These are phyloP conservation scores for Chlorella sp. DNA, from an alignment of 139 green algal genomes.

Conservation along the genomic window DNA sequence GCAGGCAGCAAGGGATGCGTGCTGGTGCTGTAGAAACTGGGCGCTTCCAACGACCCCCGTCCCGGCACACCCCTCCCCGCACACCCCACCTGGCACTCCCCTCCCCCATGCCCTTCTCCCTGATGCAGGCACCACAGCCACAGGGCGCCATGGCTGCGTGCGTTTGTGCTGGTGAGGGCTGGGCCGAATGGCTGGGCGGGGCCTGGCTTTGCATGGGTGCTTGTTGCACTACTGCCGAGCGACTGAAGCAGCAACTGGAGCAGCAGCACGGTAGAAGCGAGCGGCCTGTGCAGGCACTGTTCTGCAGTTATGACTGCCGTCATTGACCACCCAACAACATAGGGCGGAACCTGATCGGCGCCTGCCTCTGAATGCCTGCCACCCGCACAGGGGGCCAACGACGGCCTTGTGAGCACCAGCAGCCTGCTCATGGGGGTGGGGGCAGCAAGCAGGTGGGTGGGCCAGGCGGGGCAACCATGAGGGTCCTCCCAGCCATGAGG, in stretches of 20 bases:
- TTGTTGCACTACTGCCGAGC: too few relatives aligned
- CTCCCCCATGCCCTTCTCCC: not conserved
- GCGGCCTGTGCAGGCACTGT: not conserved
- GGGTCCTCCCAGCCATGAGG: too few relatives aligned
- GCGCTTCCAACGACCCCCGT: too few relatives aligned
- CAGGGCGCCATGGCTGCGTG: slow-evolving; percentile 57
- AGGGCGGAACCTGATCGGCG: not conserved
- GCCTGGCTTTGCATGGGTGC: too few relatives aligned
- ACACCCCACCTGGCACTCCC: not conserved
- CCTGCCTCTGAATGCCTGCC: not conserved
- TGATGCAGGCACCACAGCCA: slow-evolving; percentile 49
- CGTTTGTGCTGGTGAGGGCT: slow-evolving; percentile 47
- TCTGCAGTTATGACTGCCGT: not conserved
- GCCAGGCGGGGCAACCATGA: too few relatives aligned
- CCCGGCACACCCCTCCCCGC: not conserved
- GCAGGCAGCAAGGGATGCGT: too few relatives aligned
- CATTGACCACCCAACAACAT: not conserved
- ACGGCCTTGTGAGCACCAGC: slow-evolving; percentile 70
- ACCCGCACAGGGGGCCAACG: slow-evolving; percentile 51
- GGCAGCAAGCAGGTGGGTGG: slow-evolving; percentile 21
- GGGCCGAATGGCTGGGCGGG: too few relatives aligned
- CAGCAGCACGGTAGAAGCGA: too few relatives aligned
- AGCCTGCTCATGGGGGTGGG: slow-evolving; percentile 73
- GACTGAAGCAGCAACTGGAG: too few relatives aligned
- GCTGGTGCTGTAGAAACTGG: too few relatives aligned